These are phyloP conservation scores for Mycena sanguinolenta DNA, from an alignment of 768 basidiomycete genomes.

Conservation along the genomic window DNA sequence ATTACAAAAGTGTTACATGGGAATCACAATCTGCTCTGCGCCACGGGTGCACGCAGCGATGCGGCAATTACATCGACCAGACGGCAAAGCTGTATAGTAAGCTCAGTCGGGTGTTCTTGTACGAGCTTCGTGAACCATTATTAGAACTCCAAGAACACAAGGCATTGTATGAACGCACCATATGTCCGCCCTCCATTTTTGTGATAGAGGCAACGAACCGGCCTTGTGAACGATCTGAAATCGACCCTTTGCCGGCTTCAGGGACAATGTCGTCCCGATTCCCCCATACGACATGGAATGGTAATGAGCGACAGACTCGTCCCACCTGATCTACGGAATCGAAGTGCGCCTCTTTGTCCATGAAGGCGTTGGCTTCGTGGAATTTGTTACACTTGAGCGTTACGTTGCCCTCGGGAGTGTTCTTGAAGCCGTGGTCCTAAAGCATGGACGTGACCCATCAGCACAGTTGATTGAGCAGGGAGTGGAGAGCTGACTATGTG, in stretches of 20 bases:
- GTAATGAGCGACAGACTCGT: conserved; percentile 51
- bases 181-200: conserved; percentile 60
- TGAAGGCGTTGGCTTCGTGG: conserved; percentile 62
- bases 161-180: conserved; percentile 46
- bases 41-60: conserved; percentile 3
- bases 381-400: conserved; percentile 58
- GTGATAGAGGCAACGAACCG: conserved; percentile 57
- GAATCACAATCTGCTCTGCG: conserved; percentile 24
- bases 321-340: conserved; percentile 53
- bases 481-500: conserved; percentile 41
- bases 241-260: conserved; percentile 58
- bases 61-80: conserved; percentile 3
- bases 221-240: conserved; percentile 57
- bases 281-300: conserved; percentile 67
- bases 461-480: not conserved
- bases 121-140: not conserved
- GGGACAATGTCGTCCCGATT: conserved; percentile 57
- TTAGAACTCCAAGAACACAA: not conserved
- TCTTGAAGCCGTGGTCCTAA: conserved; percentile 40
- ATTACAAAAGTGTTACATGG: too few species aligned
- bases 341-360: conserved; percentile 58
- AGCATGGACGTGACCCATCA: not conserved
- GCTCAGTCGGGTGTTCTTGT: conserved; percentile 15
- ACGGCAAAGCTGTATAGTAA: conserved; percentile 14
- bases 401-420: conserved; percentile 40